Base-by-base conservation (phyloP, 2,329 filamentous ascomycete genomes). In the Orbilia oligospora region DNA sequence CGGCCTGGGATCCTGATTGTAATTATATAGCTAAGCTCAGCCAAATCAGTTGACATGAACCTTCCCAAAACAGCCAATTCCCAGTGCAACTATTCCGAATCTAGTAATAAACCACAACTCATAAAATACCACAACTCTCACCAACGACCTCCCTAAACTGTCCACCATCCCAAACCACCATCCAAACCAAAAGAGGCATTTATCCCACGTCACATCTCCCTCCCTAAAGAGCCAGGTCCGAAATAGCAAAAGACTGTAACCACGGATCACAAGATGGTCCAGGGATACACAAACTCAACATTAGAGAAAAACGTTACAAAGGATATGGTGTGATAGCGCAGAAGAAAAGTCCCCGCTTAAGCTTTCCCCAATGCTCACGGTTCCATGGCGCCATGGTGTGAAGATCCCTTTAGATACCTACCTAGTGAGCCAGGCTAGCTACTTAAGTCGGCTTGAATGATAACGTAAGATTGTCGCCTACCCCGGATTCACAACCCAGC, bases 261-360 rank as follows among this genome's bases (percentile, higher is more conserved):
- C 53, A 58, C 33, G 53, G 53, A 22, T 58, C 53, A 58, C 53
- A 22, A 38, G 53, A 14, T 22, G n/a, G 5, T 36, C 33, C 8
- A 27, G n/a, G n/a, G n/a, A n/a, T n/a, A n/a, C n/a, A n/a, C n/a
- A n/a, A n/a, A n/a, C n/a, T n/a, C n/a, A n/a, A n/a, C n/a, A 48
- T 3, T 22, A 48, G 9, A 2, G 14, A 16, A 20, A 8, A 36
- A 30, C 27, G 24, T 18, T 27, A 22, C 22, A 3, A 51, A 22
- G 12, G 20, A n/a, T 16, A 53, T 53, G 49, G 20, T 27, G 27
- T 33, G 51, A 30, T 55, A 33, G 14, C 27, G 6, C 6, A 55
- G n/a, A n/a, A 55, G 51, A 55, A 30, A n/a, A 55, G 51, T 55
- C 51, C 10, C 51, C 51, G 51, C n/a, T 53, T 53, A 53, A 48